These are phyloP conservation scores for Chrysanthemum seticuspe DNA, from an alignment of 129 eudicot genomes.

Conservation along the genomic window DNA sequence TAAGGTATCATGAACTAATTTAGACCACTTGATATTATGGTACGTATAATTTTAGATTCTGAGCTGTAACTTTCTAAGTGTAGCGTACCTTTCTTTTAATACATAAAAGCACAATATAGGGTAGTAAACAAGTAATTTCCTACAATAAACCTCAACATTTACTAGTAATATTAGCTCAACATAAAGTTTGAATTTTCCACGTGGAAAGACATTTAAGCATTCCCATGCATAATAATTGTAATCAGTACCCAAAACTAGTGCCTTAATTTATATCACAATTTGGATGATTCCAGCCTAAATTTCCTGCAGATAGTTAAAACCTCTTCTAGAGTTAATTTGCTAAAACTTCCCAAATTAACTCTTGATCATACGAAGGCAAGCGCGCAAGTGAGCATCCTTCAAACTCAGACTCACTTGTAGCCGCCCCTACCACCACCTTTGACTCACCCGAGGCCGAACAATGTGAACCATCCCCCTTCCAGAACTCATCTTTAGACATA, in stretches of 20 bases:
- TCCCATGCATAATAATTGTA: not conserved
- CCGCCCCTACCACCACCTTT: conserved; percentile 7
- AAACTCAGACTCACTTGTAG: conserved; percentile 31
- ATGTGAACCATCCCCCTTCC: conserved; percentile 49
- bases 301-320: too few relatives aligned
- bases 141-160: conserved; percentile 1
- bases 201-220: too few relatives aligned
- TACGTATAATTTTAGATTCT: not conserved
- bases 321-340: conserved; percentile 39
- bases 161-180: conserved; percentile 14
- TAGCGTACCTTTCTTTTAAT: too few relatives aligned
- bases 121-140: not conserved
- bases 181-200: conserved; percentile 10
- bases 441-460: conserved; percentile 37
- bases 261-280: conserved; percentile 15
- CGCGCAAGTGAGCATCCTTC: conserved; percentile 70
- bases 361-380: conserved; percentile 81
- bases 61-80: too few relatives aligned
- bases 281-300: conserved; percentile 15
- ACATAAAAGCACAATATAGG: not conserved
- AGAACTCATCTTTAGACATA: conserved; percentile 60
- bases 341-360: conserved; percentile 81
- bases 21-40: not conserved
- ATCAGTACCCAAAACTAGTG: conserved; percentile 27
- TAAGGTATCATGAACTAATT: not conserved